These are phyloP conservation scores for Myxozyma geophila DNA, from an alignment of 805 yeast species.

Conservation along the genomic window DNA sequence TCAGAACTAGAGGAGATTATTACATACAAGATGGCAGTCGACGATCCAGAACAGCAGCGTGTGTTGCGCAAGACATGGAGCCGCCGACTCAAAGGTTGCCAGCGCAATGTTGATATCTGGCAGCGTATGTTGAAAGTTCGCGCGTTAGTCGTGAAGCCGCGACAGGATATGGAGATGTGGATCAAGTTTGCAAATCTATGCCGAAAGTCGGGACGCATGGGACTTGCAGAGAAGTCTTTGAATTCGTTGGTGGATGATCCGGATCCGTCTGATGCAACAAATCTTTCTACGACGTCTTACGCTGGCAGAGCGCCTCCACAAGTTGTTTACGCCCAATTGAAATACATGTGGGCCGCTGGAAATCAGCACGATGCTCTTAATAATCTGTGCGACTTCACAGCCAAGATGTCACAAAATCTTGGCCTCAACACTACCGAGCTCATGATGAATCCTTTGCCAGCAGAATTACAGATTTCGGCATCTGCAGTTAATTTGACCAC, in stretches of 20 bases:
- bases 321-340: conserved; percentile 94
- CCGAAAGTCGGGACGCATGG: conserved; percentile 89
- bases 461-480: conserved; percentile 45
- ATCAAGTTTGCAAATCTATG: conserved; percentile 96
- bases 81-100: conserved; percentile 88
- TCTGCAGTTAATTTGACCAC: conserved; percentile 9
- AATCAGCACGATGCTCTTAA: conserved; percentile 83
- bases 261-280: conserved; percentile 44
- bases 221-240: conserved; percentile 89
- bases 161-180: conserved; percentile 97
- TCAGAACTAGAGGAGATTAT: conserved; percentile 96
- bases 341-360: conserved; percentile 96
- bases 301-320: conserved; percentile 87
- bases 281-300: conserved; percentile 7
- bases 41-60: conserved; percentile 75
- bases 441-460: conserved; percentile 82
- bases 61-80: conserved; percentile 92
- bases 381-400: conserved; percentile 86
- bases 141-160: conserved; percentile 90
- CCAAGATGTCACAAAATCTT: conserved; percentile 84
- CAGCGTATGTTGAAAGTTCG: conserved; percentile 92
- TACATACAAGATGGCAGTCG: conserved; percentile 82
- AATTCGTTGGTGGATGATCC: conserved; percentile 72
- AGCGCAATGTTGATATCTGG: conserved; percentile 98
- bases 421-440: conserved; percentile 79